Evolutionary conservation across 2,329 filamentous ascomycete genomes (phyloP).

Genomic region (Colletotrichum agaves): DNA sequence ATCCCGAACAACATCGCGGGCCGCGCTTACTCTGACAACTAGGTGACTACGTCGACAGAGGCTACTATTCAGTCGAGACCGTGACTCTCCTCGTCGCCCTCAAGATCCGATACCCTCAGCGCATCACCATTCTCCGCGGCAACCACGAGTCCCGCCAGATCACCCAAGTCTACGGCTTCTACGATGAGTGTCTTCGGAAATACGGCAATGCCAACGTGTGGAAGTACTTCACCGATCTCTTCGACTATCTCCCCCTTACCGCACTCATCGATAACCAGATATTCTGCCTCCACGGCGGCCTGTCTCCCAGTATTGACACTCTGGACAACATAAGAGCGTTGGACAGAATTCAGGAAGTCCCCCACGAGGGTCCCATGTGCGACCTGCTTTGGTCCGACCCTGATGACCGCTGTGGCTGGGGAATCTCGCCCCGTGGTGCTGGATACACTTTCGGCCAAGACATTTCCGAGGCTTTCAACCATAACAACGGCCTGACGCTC

Average conservation of each 20-base stretch:
- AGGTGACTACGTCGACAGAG: slow-evolving; percentile 99
- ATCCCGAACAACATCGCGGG: slow-evolving; percentile 14
- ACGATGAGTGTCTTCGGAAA: slow-evolving; percentile 98
- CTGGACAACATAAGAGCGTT: slow-evolving; percentile 95
- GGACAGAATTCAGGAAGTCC: slow-evolving; percentile 97
- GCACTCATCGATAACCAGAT: slow-evolving; percentile 99
- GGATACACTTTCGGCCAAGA: slow-evolving; percentile 97
- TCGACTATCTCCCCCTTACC: slow-evolving; percentile 97
- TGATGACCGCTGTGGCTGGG: slow-evolving; percentile 96
- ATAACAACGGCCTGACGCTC: slow-evolving; percentile 96
- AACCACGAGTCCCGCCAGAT: slow-evolving; percentile 99
- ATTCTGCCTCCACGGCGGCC: slow-evolving; percentile 96
- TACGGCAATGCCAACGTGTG: slow-evolving; percentile 99
- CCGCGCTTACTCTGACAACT: slow-evolving; percentile 35
- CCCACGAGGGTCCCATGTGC: slow-evolving; percentile 98
- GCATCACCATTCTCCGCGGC: slow-evolving; percentile 97
- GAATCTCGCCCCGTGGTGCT: slow-evolving; percentile 92
- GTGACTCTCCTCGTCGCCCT: slow-evolving; percentile 95
- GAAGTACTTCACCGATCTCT: slow-evolving; percentile 99
- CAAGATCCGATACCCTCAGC: slow-evolving; percentile 97
- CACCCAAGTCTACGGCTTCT: slow-evolving; percentile 99
- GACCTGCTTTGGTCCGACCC: slow-evolving; percentile 98
- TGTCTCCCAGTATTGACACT: slow-evolving; percentile 96
- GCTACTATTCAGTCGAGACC: slow-evolving; percentile 98
- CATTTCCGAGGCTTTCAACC: slow-evolving; percentile 98